Base-by-base conservation (phyloP, 2,329 filamentous ascomycete genomes). In the Colletotrichum brevisporum region DNA sequence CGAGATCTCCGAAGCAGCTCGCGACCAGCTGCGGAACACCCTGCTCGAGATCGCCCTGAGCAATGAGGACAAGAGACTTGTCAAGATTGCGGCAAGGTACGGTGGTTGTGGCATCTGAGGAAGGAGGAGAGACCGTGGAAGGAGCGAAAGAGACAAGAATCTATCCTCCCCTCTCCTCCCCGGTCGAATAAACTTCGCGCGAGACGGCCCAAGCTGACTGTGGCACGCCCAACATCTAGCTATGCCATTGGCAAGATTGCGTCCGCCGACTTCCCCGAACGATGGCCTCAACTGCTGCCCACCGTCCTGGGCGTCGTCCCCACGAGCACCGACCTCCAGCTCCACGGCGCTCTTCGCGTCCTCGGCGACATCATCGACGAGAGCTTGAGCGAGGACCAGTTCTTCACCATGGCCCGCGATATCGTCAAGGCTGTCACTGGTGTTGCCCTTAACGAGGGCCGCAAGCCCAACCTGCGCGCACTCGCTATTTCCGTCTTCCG, bases 241-340 rank as follows among this genome's bases (percentile, higher is more conserved):
- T 90, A 87, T 74, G 88, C 92, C 5, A 94, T 98, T 71, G 95
- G 94, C 84, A 98, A 97, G 83, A 97, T 99, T 74, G 96, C 96
- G 65, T 92, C 91, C 72, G 89, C 91, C 76, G 96, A 99, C 83
- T 98, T 97, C 78, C 96, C 96, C 61, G 94, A 98, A 69, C 89
- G 95, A 76, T 99, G 96, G 96, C 94, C 95, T n/a, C 89, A 89
- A 73, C 89, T 99, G 51, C 89, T 99, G 36, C 93, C 94, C 24
- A 89, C 90, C 41, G 86, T 98, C 50, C 88, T 99, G 70, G 88
- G 89, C 51, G 86, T 95, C 58, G 93, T 98, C 75, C 89, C 92
- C 62, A 88, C 85, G 61, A 94, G 93, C 70, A 90, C 86, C 71
- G 94, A 97, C 75, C 84, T 86, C 54, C 94, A 97, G 78, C 84